Percentiles rank a stretch among this genome's conserved stretches.
These are phyloP conservation scores for Cercospora brassicicola DNA, from an alignment of 2,329 filamentous ascomycete species.

Conservation along the genomic window DNA sequence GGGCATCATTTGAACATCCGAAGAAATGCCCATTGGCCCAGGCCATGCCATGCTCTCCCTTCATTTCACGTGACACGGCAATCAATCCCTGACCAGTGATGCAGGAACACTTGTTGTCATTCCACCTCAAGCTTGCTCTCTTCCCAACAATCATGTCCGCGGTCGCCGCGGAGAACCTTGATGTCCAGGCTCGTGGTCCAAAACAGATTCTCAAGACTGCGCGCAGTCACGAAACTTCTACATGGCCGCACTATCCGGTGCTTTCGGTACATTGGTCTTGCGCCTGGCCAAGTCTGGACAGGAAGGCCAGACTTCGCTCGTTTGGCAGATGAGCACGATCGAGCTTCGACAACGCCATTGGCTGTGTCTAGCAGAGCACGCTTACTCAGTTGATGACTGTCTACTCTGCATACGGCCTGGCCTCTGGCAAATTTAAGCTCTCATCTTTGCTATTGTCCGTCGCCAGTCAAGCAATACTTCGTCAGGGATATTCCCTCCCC, in stretches of 20 bases:
- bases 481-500: background rate
- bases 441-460: background rate
- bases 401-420: background rate
- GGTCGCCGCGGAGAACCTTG: background rate
- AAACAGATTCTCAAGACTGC: background rate
- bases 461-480: background rate
- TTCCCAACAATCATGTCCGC: background rate
- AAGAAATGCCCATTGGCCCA: background rate
- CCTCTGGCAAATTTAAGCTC: background rate
- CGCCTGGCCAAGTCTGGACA: background rate
- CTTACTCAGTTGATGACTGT: background rate
- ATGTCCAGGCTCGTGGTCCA: background rate
- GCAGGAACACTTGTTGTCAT: background rate
- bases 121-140: background rate
- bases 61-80: background rate
- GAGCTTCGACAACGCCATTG: background rate
- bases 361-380: background rate
- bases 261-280: background rate
- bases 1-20: background rate
- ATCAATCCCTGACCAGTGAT: background rate
- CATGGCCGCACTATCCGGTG: background rate
- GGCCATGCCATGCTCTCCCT: no score
- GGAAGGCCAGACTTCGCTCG: background rate
- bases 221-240: background rate
- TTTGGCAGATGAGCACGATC: background rate